Evolutionary conservation across 768 basidiomycete genomes (phyloP), one percentile per base, ranked within the genome.

Genomic region (Suillus variegatus): DNA sequence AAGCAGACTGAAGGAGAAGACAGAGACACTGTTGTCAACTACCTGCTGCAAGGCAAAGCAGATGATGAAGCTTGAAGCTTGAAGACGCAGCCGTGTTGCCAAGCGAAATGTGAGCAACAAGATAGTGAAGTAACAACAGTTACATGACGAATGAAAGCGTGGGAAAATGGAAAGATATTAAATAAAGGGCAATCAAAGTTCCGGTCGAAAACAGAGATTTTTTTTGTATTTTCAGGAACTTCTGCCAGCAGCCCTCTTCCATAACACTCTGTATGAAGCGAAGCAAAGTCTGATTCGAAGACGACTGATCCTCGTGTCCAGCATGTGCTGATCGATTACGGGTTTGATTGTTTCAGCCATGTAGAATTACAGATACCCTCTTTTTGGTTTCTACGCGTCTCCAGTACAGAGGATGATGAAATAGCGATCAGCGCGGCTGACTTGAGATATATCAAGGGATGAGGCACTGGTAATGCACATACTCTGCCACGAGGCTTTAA

Each of bases 341-440:
- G 22, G 49, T 25, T 49, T 51, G 47, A 49, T 49, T 6, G 22
- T n/a, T 55, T 13, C 20, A 36, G 55, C 18, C 20, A 22, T 57
- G 36, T 57, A 36, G n/a, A 38, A 57, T 57, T 57, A 22, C 56
- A 57, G 56, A 57, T 57, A 52, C 25, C 51, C 51, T 58, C 38
- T 40, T 38, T 22, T 38, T 22, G 14, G 38, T 57, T 57, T 57
- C 22, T 40, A 57, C 36, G 57, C 38, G 36, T 18, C 14, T 16
- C 16, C 41, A 25, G 22, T 57, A 18, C 10, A 25, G 38, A 58
- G 38, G 38, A 25, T 40, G n/a, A 57, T 54, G 28, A 54, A 25
- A 51, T 13, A 49, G 47, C 25, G 49, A 16, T 52, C 51, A 52
- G 51, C 16, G 51, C 52, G 22, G 8, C 8, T 40, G 0, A 32